Base-by-base conservation (phyloP, 2,329 filamentous ascomycete genomes). In the Penicillium nordicum region DNA sequence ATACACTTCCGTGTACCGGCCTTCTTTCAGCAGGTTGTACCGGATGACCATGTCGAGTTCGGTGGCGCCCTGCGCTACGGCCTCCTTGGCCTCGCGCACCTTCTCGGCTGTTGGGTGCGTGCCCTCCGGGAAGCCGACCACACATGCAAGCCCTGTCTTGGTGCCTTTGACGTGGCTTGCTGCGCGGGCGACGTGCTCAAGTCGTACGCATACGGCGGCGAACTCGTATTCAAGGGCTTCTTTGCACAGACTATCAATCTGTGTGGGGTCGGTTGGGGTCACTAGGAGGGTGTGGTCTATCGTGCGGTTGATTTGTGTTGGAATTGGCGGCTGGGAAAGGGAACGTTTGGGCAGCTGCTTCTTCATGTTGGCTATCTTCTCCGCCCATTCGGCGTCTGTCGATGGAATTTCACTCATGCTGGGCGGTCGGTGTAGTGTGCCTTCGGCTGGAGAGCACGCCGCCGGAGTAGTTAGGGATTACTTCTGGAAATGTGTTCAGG, bases 11-110 rank as follows among this genome's bases (percentile, higher is more conserved):
- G 65, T 70, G 67, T 82, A 85, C 27, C 77, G 62, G 2, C 72
- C 69, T 1, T 70, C 58, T 46, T 74, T 76, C 21, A 86, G 72
- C 4, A 78, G 70, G 3, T 73, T 72, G 63, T 81, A 79, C 54
- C 85, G 84, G 47, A 86, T 73, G 3, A 86, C 84, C 66, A 85
- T 78, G 65, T 86, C 83, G 34, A 86, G 75, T 66, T 86, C 84
- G 1, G 67, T 69, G 1, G 83, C 83, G 21, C 83, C 83, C 18
- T 76, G 72, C 9, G 67, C 62, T 36, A 84, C 69, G 14, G 82
- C 81, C 11, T 73, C 70, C 27, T 73, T 72, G 0, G 81, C 78
- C 70, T 86, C 82, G 21, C 67, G 68, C n/a, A 80, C 71, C 66
- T 84, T 85, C 32, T 76, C 70, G 4, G 73, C 66, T 0, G 81